phyloP scores from a whole-genome alignment of 2,329 filamentous ascomycete genomes.

The Boeremia exigua region DNA sequence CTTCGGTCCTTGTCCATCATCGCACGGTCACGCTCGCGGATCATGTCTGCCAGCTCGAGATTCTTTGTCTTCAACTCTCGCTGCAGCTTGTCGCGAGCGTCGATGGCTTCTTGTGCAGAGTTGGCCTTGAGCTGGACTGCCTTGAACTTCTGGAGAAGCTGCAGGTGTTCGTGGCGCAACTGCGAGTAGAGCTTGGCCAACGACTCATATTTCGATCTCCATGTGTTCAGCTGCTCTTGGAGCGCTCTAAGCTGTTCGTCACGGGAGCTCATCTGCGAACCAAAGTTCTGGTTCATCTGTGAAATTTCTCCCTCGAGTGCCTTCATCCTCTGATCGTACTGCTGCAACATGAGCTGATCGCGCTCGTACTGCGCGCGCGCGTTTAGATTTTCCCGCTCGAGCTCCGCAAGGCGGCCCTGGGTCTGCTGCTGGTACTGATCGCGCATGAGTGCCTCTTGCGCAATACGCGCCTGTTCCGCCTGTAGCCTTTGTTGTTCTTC shows the following conservation, averaged over 20 bases:
- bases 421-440: constrained; percentile 94
- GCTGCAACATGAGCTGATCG: constrained; percentile 96
- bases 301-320: constrained; percentile 85
- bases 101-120: constrained; percentile 95
- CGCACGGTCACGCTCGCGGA: constrained; percentile 91
- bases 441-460: constrained; percentile 85
- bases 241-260: constrained; percentile 93
- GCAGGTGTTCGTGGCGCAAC: constrained; percentile 90
- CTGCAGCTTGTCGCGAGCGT: constrained; percentile 91
- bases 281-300: constrained; percentile 81
- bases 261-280: constrained; percentile 84
- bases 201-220: constrained; percentile 96
- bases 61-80: constrained; percentile 99
- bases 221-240: constrained; percentile 97
- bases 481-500: constrained; percentile 91
- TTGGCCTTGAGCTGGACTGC: constrained; percentile 93
- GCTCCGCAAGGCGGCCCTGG: constrained; percentile 90
- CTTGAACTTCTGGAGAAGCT: constrained; percentile 96
- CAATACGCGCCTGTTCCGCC: constrained; percentile 85
- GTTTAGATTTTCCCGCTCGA: constrained; percentile 93
- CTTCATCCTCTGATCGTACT: constrained; percentile 94
- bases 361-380: constrained; percentile 94
- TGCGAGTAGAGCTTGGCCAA: constrained; percentile 97
- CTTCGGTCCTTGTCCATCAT: constrained; percentile 90
- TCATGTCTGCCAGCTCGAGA: constrained; percentile 98